phyloP scores from a whole-genome alignment of 2,329 filamentous ascomycete species.

The Cladorrhinum sp. region DNA sequence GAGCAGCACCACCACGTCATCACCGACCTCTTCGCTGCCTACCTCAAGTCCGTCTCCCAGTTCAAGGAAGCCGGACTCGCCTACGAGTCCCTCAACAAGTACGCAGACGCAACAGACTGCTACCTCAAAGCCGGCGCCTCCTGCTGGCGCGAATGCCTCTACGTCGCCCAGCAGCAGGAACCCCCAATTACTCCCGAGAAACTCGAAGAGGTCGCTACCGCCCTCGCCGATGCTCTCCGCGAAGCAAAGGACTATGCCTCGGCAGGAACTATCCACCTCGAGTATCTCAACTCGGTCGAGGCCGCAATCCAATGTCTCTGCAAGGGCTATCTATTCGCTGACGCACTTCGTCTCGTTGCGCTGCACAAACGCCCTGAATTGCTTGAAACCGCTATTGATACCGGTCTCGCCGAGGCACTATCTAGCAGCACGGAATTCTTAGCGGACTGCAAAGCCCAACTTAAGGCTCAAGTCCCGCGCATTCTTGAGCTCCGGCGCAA shows the following conservation, averaged over 20 bases:
- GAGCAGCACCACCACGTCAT: constrained; percentile 61
- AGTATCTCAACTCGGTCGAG: constrained; percentile 73
- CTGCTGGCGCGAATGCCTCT: constrained; percentile 88
- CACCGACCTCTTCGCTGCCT: constrained; percentile 73
- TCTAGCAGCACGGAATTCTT: constrained; percentile 84
- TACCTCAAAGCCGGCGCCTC: constrained; percentile 74
- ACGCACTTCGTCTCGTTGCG: constrained; percentile 76
- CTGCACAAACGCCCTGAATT: constrained; percentile 59
- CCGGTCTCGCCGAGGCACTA: constrained; percentile 75
- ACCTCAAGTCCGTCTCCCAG: constrained; percentile 70
- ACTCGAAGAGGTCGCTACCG: constrained; percentile 64
- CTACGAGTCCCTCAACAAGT: constrained; percentile 80
- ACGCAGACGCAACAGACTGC: constrained; percentile 70
- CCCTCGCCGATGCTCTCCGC: constrained; percentile 72
- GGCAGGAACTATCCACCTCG: constrained; percentile 75
- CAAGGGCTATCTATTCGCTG: constrained; percentile 80
- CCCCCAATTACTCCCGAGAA: constrained; percentile 59
- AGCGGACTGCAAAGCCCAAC: constrained; percentile 85
- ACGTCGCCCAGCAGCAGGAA: constrained; percentile 65
- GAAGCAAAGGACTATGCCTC: constrained; percentile 82
- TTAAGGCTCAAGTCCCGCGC: constrained; percentile 80
- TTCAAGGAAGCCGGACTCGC: constrained; percentile 86
- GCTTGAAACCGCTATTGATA: constrained; percentile 67
- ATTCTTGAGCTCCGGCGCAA: constrained; percentile 77
- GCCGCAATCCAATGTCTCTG: constrained; percentile 74